Evolutionary conservation across 345 rosid genomes (phyloP).

Genomic region (Heritiera fomes): DNA sequence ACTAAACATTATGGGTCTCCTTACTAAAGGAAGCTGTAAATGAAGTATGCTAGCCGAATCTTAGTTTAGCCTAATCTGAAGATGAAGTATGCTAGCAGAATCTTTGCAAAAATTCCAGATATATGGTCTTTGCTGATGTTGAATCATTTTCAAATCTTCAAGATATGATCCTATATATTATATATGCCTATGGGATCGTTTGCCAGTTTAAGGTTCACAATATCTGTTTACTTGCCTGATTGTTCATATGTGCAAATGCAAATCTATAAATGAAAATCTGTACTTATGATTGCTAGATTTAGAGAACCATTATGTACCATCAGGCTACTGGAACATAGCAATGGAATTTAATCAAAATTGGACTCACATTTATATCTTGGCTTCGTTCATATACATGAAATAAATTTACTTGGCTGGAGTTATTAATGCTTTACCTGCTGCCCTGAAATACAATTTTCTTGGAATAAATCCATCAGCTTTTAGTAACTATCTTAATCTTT

Average conservation of each 20-base stretch:
- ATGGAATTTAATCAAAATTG: not conserved
- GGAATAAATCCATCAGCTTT: not conserved
- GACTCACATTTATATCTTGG: not conserved
- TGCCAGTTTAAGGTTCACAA: not conserved
- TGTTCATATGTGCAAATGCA: slow-evolving; percentile 1
- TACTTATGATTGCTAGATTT: not conserved
- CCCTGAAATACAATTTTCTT: not conserved
- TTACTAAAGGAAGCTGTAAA: not conserved
- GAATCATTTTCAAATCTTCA: not conserved
- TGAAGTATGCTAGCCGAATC: too few relatives aligned
- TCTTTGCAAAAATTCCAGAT: not conserved
- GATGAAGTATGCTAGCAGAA: not conserved
- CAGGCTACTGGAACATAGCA: not conserved
- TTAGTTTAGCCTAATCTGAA: not conserved
- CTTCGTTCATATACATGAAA: not conserved
- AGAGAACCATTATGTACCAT: not conserved
- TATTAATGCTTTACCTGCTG: not conserved
- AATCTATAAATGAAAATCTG: not conserved
- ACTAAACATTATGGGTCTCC: not conserved
- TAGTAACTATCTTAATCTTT: not conserved
- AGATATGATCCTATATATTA: not conserved
- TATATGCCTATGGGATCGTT: not conserved
- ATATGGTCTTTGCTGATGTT: not conserved
- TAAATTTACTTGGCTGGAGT: not conserved
- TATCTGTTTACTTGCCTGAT: not conserved